Base-by-base conservation (phyloP, 2,329 filamentous ascomycete species). In the Alternaria consortialis region DNA sequence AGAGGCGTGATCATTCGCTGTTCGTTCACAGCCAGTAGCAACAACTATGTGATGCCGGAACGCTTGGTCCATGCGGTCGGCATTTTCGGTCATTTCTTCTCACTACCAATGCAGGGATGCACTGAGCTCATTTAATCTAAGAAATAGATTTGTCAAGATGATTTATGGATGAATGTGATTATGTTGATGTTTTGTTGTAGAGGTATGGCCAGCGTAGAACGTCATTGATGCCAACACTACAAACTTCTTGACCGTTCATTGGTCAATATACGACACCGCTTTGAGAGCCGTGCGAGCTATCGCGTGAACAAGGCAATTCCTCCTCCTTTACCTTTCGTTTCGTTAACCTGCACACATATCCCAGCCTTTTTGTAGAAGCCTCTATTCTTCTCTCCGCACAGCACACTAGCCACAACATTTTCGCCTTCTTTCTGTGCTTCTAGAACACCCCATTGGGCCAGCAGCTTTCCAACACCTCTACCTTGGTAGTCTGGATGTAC, bases 361-460 rank as follows among this genome's bases (percentile, higher is more conserved):
- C 71, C 70, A 23, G 61, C 64, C 32, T 69, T 73, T 7, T 42
- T 59, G 53, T 75, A 73, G 40, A 75, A 74, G 1, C 67, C 69
- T 4, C 72, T 60, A 32, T 74, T 75, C 62, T 72, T 73, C 53
- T 73, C 70, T 1, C 72, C 73, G n/a, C 70, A 74, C 2, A 75
- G 43, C 5, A 74, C 73, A 42, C 73, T 74, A 2, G 70, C 67
- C 20, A 67, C 65, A 3, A 63, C 58, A 11, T 53, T 69, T 8
- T 75, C 60, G 7, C 66, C 74, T 42, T 79, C 68, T 37, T 67
- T 64, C 34, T 76, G 67, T 1, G 63, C 78, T n/a, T 78, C 69
- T 7, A 73, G 58, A 1, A 74, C 74, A 7, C 80, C 79, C 75
- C 78, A 82, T 23, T 73, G 65, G 31, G 81, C 71, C 29, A 82